These are phyloP conservation scores for Botryotinia calthae DNA, from an alignment of 2,329 filamentous ascomycete genomes.

Conservation along the genomic window DNA sequence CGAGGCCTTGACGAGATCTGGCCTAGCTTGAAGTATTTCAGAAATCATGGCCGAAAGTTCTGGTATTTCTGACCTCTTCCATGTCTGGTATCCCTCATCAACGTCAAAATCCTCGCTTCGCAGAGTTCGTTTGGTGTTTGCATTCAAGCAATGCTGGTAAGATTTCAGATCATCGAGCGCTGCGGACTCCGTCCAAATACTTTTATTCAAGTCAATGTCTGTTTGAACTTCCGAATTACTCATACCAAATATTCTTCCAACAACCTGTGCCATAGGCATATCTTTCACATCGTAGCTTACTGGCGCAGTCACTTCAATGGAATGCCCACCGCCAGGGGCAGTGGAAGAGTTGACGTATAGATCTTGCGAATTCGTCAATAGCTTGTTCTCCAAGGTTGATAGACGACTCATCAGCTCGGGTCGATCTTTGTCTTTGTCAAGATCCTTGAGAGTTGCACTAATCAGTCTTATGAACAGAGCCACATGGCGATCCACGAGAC, in stretches of 20 bases:
- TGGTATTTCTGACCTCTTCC: conserved; percentile 86
- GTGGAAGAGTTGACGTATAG: conserved; percentile 63
- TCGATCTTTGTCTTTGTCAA: conserved; percentile 80
- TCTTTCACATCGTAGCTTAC: conserved; percentile 92
- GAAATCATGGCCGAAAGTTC: conserved; percentile 93
- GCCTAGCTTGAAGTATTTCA: conserved; percentile 81
- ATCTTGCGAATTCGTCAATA: conserved; percentile 91
- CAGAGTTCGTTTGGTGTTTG: conserved; percentile 72
- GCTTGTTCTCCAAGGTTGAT: conserved; percentile 82
- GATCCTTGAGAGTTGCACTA: conserved; percentile 73
- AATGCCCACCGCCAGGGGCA: conserved; percentile 55
- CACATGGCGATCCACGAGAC: conserved; percentile 89
- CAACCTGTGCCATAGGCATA: conserved; percentile 88
- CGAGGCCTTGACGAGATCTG: conserved; percentile 68
- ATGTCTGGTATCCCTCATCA: conserved; percentile 82
- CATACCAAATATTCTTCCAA: conserved; percentile 82
- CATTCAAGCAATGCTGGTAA: conserved; percentile 85
- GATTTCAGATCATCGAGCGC: conserved; percentile 88
- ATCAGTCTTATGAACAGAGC: conserved; percentile 90
- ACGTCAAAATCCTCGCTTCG: conserved; percentile 84
- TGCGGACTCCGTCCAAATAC: conserved; percentile 85
- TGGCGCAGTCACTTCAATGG: conserved; percentile 78
- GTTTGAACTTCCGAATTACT: conserved; percentile 76
- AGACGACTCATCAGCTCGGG: conserved; percentile 80
- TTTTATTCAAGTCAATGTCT: conserved; percentile 79